These are phyloP conservation scores for Talaromyces ruber DNA, from an alignment of 495 filamentous ascomycete species.

Conservation along the genomic window DNA sequence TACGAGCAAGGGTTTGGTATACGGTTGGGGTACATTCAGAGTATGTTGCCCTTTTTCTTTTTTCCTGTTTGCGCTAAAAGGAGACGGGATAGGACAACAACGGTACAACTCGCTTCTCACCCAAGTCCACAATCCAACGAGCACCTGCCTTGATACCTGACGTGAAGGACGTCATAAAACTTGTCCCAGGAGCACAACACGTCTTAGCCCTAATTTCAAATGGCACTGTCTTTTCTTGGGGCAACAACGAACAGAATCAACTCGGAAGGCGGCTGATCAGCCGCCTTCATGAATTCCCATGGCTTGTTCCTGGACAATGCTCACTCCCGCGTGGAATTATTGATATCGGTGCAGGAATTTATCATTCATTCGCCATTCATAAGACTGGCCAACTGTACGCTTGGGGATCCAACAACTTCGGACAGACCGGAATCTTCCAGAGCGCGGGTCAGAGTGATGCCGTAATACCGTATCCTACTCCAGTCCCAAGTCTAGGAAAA, in stretches of 20 bases:
- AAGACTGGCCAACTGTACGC: constrained; percentile 61
- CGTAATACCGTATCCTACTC: constrained; percentile 46
- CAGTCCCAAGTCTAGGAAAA: constrained; percentile 48
- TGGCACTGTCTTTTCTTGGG: constrained; percentile 54
- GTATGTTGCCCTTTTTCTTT: constrained; percentile 29
- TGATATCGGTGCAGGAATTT: constrained; percentile 44
- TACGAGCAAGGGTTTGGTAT: constrained; percentile 57
- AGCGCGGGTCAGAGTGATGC: constrained; percentile 60
- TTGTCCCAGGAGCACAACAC: constrained; percentile 53
- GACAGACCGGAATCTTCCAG: constrained; percentile 63
- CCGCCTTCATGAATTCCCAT: constrained; percentile 34
- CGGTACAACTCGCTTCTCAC: not conserved
- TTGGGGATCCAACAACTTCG: constrained; percentile 87
- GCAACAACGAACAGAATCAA: constrained; percentile 54
- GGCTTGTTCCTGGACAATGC: constrained; percentile 8
- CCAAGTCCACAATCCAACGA: constrained; percentile 19
- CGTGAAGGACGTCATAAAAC: constrained; percentile 48
- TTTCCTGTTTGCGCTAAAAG: not conserved
- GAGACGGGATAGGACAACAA: not conserved
- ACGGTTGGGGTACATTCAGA: constrained; percentile 66
- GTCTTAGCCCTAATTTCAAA: constrained; percentile 50
- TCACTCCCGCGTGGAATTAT: constrained; percentile 26
- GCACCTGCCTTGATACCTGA: constrained; percentile 43
- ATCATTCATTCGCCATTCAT: constrained; percentile 66
- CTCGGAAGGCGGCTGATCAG: constrained; percentile 53